phyloP scores from a whole-genome alignment of 495 filamentous ascomycete genomes.

The Endocarpon pusillum region DNA sequence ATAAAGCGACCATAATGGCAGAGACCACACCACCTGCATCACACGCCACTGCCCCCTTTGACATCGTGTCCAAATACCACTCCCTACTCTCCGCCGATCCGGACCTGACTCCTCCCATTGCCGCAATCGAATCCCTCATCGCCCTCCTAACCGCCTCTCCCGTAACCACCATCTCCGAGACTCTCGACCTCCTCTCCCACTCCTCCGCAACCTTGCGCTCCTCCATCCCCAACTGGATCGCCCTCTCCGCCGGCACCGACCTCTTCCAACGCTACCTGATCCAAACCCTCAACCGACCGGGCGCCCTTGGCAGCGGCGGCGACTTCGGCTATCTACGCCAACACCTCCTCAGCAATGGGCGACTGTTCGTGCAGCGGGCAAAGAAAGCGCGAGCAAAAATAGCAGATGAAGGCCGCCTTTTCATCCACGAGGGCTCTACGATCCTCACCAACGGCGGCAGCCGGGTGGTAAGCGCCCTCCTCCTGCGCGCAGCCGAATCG shows the following conservation, averaged over 20 bases:
- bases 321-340: conserved; percentile 70
- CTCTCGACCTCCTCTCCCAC: conserved; percentile 62
- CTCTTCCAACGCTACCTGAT: conserved; percentile 90
- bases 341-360: conserved; percentile 67
- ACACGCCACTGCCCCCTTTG: neutral
- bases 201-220: conserved; percentile 57
- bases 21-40: neutral
- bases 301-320: conserved; percentile 31
- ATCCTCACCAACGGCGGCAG: conserved; percentile 81
- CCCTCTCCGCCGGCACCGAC: conserved; percentile 83
- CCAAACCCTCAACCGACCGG: conserved; percentile 41
- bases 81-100: conserved; percentile 45
- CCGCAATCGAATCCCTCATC: conserved; percentile 86
- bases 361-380: conserved; percentile 73
- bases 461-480: conserved; percentile 60
- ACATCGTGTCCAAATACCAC: conserved; percentile 42
- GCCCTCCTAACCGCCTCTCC: conserved; percentile 58
- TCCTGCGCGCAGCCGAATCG: conserved; percentile 54
- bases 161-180: conserved; percentile 80
- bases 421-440: conserved; percentile 57
- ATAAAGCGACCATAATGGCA: neutral
- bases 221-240: conserved; percentile 67
- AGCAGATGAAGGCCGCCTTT: conserved; percentile 55
- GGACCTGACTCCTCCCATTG: conserved; percentile 86
- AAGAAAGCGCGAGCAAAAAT: conserved; percentile 71